Conservation (phyloP, 257 asterid species). For the Solanum clarkiae region DNA sequence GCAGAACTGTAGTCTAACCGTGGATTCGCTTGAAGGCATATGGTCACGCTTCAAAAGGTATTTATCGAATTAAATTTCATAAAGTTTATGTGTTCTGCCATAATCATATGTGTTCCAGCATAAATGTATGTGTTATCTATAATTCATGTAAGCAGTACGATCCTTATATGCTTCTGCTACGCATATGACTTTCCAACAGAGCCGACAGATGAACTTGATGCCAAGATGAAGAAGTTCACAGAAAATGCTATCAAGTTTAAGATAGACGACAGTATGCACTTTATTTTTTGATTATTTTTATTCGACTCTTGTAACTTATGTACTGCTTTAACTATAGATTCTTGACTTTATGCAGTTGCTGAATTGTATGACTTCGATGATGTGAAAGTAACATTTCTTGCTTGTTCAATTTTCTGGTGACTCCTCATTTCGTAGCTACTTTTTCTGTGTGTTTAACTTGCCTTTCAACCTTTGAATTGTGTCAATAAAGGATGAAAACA, state of each 20-base stretch:
- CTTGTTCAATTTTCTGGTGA: neutral
- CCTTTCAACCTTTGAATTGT: neutral
- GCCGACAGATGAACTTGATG: conserved; percentile 85
- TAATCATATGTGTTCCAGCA: too few species aligned
- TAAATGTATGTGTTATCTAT: too few species aligned
- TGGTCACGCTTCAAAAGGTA: too few species aligned
- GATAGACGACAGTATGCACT: conserved; percentile 35
- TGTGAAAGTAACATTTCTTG: conserved; percentile 46
- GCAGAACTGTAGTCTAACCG: too few species aligned
- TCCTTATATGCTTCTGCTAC: too few species aligned
- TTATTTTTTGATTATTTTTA: neutral
- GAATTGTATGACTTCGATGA: conserved; percentile 95
- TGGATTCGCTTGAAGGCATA: too few species aligned
- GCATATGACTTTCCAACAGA: neutral
- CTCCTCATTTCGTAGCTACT: neutral
- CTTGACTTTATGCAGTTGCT: conserved; percentile 56
- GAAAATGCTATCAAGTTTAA: conserved; percentile 1
- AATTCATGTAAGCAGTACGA: too few species aligned
- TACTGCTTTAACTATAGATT: conserved; percentile 6
- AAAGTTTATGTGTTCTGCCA: too few species aligned
- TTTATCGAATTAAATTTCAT: too few species aligned
- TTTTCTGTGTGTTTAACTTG: neutral
- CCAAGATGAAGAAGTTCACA: conserved; percentile 96
- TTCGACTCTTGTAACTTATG: neutral
- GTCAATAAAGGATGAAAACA: conserved; percentile 59